Conservation (phyloP, 2,329 filamentous ascomycete species). For the Verticillium albo-atrum region DNA sequence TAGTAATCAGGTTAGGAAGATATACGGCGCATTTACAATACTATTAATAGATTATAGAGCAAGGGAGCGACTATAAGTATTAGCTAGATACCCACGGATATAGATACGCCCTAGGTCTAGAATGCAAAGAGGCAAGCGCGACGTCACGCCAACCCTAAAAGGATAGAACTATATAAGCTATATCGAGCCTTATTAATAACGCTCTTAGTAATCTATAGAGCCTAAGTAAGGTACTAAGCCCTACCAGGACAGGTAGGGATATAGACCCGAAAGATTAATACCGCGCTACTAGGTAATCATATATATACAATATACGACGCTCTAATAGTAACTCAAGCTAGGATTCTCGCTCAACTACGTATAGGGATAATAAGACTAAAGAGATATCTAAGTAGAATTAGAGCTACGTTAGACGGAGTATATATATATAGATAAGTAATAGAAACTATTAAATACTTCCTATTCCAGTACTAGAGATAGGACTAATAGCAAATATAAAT, state of each 20-base stretch:
- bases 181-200: background rate
- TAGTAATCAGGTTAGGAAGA: background rate
- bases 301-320: constrained; percentile 13
- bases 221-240: background rate
- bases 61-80: background rate
- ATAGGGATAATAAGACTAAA: constrained; percentile 15
- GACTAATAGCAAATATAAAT: constrained; percentile 5
- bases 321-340: constrained; percentile 12
- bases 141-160: background rate
- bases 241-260: constrained; percentile 11
- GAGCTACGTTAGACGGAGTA: constrained; percentile 1
- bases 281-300: constrained; percentile 10
- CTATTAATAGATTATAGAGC: background rate
- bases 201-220: background rate
- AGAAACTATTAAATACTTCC: constrained; percentile 21
- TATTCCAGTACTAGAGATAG: constrained; percentile 21
- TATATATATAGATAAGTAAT: constrained; percentile 9
- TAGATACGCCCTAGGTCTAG: background rate
- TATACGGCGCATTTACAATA: background rate
- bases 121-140: background rate
- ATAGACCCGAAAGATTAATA: constrained; percentile 11
- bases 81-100: background rate
- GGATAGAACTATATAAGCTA: background rate
- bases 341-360: constrained; percentile 13
- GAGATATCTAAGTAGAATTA: constrained; percentile 7